phyloP scores from a whole-genome alignment of 208 protist genomes.

The Phytomonas sp. region DNA sequence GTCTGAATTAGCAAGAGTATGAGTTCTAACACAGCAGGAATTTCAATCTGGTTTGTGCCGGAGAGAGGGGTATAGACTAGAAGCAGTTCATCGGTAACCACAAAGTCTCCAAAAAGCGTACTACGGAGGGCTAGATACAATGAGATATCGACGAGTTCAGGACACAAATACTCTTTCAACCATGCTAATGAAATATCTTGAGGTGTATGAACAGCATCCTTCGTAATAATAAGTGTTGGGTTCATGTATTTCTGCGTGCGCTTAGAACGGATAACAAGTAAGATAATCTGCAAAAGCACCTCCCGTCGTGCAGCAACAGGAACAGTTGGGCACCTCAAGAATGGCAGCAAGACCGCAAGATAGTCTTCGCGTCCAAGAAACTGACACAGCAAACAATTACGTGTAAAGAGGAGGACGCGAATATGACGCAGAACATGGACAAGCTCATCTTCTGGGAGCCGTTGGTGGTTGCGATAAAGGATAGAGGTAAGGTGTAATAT shows the following conservation, averaged over 20 bases:
- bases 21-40: conserved; percentile 42
- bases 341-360: conserved; percentile 44
- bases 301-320: conserved; percentile 21
- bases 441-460: conserved; percentile 11
- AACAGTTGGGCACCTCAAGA: conserved; percentile 17
- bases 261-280: conserved; percentile 56
- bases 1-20: conserved; percentile 51
- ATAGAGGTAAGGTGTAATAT: conserved; percentile 17
- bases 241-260: conserved; percentile 77
- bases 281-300: conserved; percentile 53
- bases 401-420: conserved; percentile 44
- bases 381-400: conserved; percentile 32
- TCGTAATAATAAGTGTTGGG: conserved; percentile 30
- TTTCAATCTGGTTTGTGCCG: conserved; percentile 29
- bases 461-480: conserved; percentile 5
- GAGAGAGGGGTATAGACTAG: conserved; percentile 9
- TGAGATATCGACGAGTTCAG: conserved; percentile 20
- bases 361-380: conserved; percentile 57
- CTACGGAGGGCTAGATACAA: conserved; percentile 64
- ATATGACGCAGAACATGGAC: conserved; percentile 29
- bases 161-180: conserved; percentile 28
- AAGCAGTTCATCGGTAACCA: conserved; percentile 23
- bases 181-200: conserved; percentile 65
- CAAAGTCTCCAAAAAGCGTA: conserved; percentile 56
- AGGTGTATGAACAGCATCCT: conserved; percentile 50